Conservation (phyloP, 192 early-diverging fungal species). For the Linderina pennispora region DNA sequence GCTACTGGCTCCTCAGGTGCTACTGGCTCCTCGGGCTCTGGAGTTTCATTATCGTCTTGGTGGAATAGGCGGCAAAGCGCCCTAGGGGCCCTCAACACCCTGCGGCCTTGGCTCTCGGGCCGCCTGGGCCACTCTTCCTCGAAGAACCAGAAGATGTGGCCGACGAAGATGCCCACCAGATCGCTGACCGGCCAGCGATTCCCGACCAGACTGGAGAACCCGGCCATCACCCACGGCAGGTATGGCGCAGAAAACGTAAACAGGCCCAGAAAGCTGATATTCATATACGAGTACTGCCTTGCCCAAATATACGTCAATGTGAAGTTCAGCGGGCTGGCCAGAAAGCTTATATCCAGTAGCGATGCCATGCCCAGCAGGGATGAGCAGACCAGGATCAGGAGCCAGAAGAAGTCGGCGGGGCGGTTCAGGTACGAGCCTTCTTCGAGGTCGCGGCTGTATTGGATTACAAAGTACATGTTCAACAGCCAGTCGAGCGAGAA, state of each 20-base stretch:
- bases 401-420: slow-evolving; percentile 91
- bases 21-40: no score
- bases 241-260: slow-evolving; percentile 89
- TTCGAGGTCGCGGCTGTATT: slow-evolving; percentile 89
- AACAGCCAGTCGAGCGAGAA: slow-evolving; percentile 89
- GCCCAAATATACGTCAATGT: slow-evolving; percentile 96
- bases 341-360: slow-evolving; percentile 58
- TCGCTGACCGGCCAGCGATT: slow-evolving; percentile 69
- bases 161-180: slow-evolving; percentile 76
- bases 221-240: slow-evolving; percentile 86
- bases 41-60: slow-evolving; percentile 25
- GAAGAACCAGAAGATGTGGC: slow-evolving; percentile 94
- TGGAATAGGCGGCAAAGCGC: slow-evolving; percentile 23
- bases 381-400: slow-evolving; percentile 63
- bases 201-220: slow-evolving; percentile 73
- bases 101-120: slow-evolving; percentile 46
- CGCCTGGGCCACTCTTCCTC: slow-evolving; percentile 88
- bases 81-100: slow-evolving; percentile 16
- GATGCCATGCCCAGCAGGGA: slow-evolving; percentile 46
- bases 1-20: no score
- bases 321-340: slow-evolving; percentile 76
- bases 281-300: slow-evolving; percentile 84
- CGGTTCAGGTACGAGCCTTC: slow-evolving; percentile 87
- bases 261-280: slow-evolving; percentile 86
- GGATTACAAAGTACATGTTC: slow-evolving; percentile 85